Evolutionary conservation across 345 rosid species (phyloP), one percentile per base, ranked within the genome.

Genomic region (Camelina sativa): DNA sequence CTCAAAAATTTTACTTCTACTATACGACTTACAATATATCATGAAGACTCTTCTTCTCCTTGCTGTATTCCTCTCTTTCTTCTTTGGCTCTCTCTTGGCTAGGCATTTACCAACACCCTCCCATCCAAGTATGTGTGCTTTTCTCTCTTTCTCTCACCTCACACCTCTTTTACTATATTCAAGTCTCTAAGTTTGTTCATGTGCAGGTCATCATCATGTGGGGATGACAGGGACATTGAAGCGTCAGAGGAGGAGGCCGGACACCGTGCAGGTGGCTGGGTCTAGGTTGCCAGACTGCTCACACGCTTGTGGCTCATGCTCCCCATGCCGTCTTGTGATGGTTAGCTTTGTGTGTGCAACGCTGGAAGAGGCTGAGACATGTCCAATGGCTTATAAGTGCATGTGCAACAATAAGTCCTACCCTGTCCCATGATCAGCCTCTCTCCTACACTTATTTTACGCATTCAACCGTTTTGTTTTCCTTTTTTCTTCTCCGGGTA

Each of bases 371-470:
- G 97, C 97, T 5, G 97, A 95, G 88, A 85, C 99, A 40, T 95
- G 99, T 82, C 99, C 97, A 8, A 86, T 95, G 85, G 90, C 97
- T 74, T 92, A 95, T 80, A 95, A 89, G 81, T 95, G 99, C 88
- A 88, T 88, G 97, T 95, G 99, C 64, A 78, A 80, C 67, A 82
- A 87, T 79, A 90, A 87, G 80, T 91, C 97, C 37, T 90, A 87
- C 59, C 99, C 97, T 1, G 96, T 95, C 50, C 97, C 99, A 35
- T 80, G 74, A 80, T 64, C 54, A 53, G 35, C 58, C 69, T 48
- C 59, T 11, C 4, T 62, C 41, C 12, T 44, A 40, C 28, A 38
- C 54, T 61, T 69, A 19, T 38, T 62, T 6, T 43, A 51, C 22
- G 56, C 76, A 54, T 67, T 67, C 63, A 41, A 34, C 53, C 43